phyloP scores from a whole-genome alignment of 768 basidiomycete genomes.

The Rhodotorula diobovata region DNA sequence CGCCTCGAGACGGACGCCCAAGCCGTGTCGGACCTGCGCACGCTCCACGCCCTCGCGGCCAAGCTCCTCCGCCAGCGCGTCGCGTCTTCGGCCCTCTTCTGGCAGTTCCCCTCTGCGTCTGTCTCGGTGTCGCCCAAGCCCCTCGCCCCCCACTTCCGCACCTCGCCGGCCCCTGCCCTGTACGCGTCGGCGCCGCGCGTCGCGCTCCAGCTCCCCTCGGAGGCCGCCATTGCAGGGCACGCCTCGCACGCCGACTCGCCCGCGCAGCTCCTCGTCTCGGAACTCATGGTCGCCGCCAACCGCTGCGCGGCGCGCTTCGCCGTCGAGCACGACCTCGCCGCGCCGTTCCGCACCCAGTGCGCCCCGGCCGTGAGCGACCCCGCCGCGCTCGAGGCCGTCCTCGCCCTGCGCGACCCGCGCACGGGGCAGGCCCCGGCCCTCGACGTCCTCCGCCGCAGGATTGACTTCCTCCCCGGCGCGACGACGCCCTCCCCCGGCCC shows the following conservation, averaged over 20 bases:
- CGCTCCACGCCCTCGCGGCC: slow-evolving; percentile 6
- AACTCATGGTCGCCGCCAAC: slow-evolving; percentile 76
- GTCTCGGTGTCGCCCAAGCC: slow-evolving; percentile 24
- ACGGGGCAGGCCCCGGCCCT: slow-evolving; percentile 50
- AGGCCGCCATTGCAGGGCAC: background rate
- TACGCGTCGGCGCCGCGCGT: slow-evolving; percentile 11
- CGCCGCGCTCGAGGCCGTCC: slow-evolving; percentile 51
- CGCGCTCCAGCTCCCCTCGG: slow-evolving; percentile 4
- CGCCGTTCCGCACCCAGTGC: slow-evolving; percentile 56
- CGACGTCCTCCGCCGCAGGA: slow-evolving; percentile 51
- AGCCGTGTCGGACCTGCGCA: background rate
- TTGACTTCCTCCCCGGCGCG: slow-evolving; percentile 46
- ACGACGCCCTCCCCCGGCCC: slow-evolving; percentile 50
- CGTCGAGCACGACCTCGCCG: slow-evolving; percentile 58
- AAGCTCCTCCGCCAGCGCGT: slow-evolving; percentile 14
- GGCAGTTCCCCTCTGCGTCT: slow-evolving; percentile 20
- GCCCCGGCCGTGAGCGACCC: slow-evolving; percentile 43
- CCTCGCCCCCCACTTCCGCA: background rate
- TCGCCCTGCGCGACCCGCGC: slow-evolving; percentile 52
- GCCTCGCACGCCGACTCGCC: slow-evolving; percentile 42
- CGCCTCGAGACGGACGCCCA: slow-evolving; percentile 6
- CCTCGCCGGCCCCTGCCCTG: background rate
- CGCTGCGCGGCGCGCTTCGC: slow-evolving; percentile 70
- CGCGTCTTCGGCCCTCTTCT: slow-evolving; percentile 23
- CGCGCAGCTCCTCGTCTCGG: slow-evolving; percentile 60